Base-by-base conservation (phyloP, 2,329 filamentous ascomycete genomes). In the Epichloe festucae region DNA sequence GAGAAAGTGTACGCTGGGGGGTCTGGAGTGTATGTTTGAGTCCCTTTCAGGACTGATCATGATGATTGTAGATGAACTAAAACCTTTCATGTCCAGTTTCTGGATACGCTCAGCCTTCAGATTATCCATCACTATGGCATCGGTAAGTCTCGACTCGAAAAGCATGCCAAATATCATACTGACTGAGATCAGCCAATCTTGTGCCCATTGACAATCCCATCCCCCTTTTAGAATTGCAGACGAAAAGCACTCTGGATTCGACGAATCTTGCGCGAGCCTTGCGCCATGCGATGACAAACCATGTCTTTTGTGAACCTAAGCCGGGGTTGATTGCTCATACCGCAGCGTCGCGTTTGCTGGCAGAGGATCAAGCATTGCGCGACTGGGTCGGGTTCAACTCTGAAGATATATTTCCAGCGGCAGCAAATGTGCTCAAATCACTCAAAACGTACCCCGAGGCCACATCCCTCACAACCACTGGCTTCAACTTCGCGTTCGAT, bases 221-320 rank as follows among this genome's bases (percentile, higher is more conserved):
- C 50, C 60, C 71, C 1, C 67, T 77, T 21, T 50, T 63, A 23
- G 67, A 77, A 46, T 70, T 79, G 3, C 64, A 73, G 47, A 56
- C 64, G 44, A 72, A 71, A 55, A 74, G 73, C 0, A 57, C 67
- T 0, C 60, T 78, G 21, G 72, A 76, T 56, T 64, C 71, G 31
- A 67, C 73, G 55, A 77, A 78, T 57, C 65, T 79, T 17, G 69
- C 71, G 12, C 73, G 76, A 45, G 64, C 76, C 6, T 62, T 79
- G 31, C 74, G 78, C 7, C 73, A 80, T 60, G 76, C 73, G 40
- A 81, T 81, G 70, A 80, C 77, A 12, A 76, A 73, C 56, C 66
- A 69, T 11, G 70, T 82, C 52, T 81, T 83, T 63, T 59, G 65
- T 43, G 78, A 82, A 56, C 70, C 73, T 1, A 61, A 62, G 5